A percentile compares a stretch with the other conserved stretches of the same genome.
These are phyloP conservation scores for Scheffersomyces amazonensis DNA, from an alignment of 805 yeast species.

Conservation along the genomic window DNA sequence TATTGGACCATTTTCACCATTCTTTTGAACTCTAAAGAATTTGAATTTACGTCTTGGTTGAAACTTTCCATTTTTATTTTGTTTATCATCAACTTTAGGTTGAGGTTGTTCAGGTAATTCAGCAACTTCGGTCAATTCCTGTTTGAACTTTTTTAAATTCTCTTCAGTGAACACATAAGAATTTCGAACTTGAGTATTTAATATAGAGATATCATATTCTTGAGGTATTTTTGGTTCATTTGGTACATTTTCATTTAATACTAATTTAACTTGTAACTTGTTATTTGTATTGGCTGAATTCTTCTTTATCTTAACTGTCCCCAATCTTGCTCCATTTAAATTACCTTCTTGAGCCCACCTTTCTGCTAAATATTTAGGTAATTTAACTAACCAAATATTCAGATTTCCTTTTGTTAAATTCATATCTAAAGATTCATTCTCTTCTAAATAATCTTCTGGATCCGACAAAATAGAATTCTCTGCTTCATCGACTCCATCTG, in stretches of 20 bases:
- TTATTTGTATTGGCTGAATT: slow-evolving; percentile 25
- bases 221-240: slow-evolving; percentile 61
- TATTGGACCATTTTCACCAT: slow-evolving; percentile 20
- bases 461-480: slow-evolving; percentile 39
- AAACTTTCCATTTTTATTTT: slow-evolving; percentile 5
- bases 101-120: slow-evolving; percentile 57
- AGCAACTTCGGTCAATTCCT: slow-evolving; percentile 48
- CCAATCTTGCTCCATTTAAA: slow-evolving; percentile 72
- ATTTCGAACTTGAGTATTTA: slow-evolving; percentile 78
- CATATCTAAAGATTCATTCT: slow-evolving; percentile 73
- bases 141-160: slow-evolving; percentile 59
- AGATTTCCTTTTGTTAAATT: slow-evolving; percentile 59
- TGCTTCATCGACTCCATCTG: slow-evolving; percentile 15
- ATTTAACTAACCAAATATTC: slow-evolving; percentile 88
- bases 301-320: slow-evolving; percentile 73
- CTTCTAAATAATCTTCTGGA: slow-evolving; percentile 46
- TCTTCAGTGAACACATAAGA: slow-evolving; percentile 87
- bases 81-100: slow-evolving; percentile 30
- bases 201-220: slow-evolving; percentile 75
- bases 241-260: slow-evolving; percentile 35
- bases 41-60: slow-evolving; percentile 14
- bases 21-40: slow-evolving; percentile 31
- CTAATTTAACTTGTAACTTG: slow-evolving; percentile 51
- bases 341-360: slow-evolving; percentile 65
- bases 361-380: slow-evolving; percentile 84